Percentiles rank a stretch among this genome's conserved stretches.
Evolutionary conservation across 306 rosid species (phyloP).

Genomic region (Fragaria ananassa): DNA sequence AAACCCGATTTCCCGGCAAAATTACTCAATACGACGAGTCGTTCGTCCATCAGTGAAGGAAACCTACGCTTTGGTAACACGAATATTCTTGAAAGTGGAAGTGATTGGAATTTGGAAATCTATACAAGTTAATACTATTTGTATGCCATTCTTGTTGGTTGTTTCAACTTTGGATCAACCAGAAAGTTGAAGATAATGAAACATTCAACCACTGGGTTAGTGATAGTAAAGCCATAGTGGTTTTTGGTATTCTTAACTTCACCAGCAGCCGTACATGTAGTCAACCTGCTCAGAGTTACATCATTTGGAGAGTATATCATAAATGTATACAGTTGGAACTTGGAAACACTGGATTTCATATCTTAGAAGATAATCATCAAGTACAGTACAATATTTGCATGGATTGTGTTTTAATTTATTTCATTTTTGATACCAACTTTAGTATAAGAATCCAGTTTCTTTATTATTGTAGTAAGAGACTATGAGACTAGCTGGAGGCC

Average conservation of each 20-base stretch:
- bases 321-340: background rate
- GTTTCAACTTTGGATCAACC: background rate
- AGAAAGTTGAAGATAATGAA: background rate
- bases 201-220: background rate
- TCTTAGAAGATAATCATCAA: background rate
- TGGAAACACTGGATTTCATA: background rate
- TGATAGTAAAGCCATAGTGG: background rate
- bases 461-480: background rate
- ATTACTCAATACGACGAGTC: background rate
- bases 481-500: background rate
- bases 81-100: too few species aligned
- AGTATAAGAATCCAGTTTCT: background rate
- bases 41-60: background rate
- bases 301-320: background rate
- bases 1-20: conserved; percentile 14
- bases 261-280: background rate
- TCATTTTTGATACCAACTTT: background rate
- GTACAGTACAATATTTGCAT: background rate
- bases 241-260: background rate
- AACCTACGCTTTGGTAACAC: background rate
- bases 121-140: too few species aligned
- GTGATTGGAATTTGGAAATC: too few species aligned
- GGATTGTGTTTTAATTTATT: background rate
- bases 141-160: background rate
- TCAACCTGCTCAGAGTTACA: background rate